Evolutionary conservation across 768 basidiomycete species (phyloP), one percentile per base, ranked within the genome.

Genomic region (Termitomyces eurrhizus): DNA sequence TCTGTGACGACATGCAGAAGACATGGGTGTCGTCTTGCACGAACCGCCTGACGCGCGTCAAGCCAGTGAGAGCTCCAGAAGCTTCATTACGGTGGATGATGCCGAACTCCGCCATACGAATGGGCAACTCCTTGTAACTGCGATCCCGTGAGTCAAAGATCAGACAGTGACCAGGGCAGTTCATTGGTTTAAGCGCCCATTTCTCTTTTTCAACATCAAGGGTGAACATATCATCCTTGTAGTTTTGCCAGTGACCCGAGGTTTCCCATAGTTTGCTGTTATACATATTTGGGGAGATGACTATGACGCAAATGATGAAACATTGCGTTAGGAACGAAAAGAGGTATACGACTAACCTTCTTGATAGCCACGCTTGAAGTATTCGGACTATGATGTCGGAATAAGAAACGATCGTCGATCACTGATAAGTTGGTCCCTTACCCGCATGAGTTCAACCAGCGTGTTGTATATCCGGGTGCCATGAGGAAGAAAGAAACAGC

Each of bases 11-110:
- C 85, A 93, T 95, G 73, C 96, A 99, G 80, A 99, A 99, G 57
- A 98, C 90, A 73, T 99, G 97, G 0, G 97, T 95, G 72, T 99
- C 97, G 70, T 98, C 97, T 76, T 98, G 97, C 58, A 93, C 89
- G 76, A 99, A 98, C 49, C 97, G 80, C 59, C 97, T 81, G 48
- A 98, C 97, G 61, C 97, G 84, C 16, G 94, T 95, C 67, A 98
- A 74, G 9, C 97, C 97, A 14, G 92, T 92, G 65, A 99, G 74
- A 5, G 96, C 94, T 35, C 97, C 97, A 41, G 88, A 91, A 1
- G 97, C 95, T 72, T 98, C 97, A 68, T 98, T 99, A 60, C 96
- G 81, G 73, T 98, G 97, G 56, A 98, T 82, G 65, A 98, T 93
- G 65, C 97, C 97, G 69, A 99, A 99, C 71, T 99, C 97, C 6